phyloP scores from a whole-genome alignment of 192 early-diverging fungal genomes.

The Backusella australiensis region DNA sequence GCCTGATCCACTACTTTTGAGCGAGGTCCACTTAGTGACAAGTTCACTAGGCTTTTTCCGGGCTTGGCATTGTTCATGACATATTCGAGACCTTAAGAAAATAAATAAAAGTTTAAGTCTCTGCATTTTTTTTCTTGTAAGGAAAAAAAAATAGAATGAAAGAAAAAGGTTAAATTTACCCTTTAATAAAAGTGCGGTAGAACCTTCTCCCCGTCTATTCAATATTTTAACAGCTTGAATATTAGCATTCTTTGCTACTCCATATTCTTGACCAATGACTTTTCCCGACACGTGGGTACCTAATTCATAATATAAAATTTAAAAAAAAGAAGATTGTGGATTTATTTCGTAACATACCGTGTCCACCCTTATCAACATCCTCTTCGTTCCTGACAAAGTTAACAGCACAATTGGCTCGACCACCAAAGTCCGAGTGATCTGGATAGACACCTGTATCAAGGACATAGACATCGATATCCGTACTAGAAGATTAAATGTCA shows the following conservation, averaged over 20 bases:
- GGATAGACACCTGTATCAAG: conserved; percentile 60
- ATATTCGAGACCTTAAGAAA: conserved; percentile 14
- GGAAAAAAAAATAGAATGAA: background rate
- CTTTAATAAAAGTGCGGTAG: conserved; percentile 47
- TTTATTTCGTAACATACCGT: conserved; percentile 31
- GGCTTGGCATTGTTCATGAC: conserved; percentile 21
- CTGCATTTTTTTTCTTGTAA: background rate
- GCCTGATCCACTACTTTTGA: conserved; percentile 45
- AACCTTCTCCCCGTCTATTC: conserved; percentile 48
- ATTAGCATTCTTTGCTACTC: conserved; percentile 63
- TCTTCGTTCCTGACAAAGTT: conserved; percentile 38
- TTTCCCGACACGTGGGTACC: conserved; percentile 32
- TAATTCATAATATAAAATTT: background rate
- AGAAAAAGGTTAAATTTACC: conserved; percentile 30
- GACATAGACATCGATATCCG: conserved; percentile 59
- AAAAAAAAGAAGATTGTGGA: background rate
- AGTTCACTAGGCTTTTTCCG: conserved; percentile 52
- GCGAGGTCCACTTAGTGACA: conserved; percentile 57
- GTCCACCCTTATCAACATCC: conserved; percentile 40
- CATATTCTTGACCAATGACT: conserved; percentile 44
- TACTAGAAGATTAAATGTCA: conserved; percentile 9
- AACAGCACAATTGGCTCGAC: conserved; percentile 38
- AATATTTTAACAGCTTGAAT: conserved; percentile 62
- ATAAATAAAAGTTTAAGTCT: conserved; percentile 13
- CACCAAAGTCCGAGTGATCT: conserved; percentile 47